Conservation (phyloP, 1,284 basidiomycete genomes). For the Leccinum pachyderme region DNA sequence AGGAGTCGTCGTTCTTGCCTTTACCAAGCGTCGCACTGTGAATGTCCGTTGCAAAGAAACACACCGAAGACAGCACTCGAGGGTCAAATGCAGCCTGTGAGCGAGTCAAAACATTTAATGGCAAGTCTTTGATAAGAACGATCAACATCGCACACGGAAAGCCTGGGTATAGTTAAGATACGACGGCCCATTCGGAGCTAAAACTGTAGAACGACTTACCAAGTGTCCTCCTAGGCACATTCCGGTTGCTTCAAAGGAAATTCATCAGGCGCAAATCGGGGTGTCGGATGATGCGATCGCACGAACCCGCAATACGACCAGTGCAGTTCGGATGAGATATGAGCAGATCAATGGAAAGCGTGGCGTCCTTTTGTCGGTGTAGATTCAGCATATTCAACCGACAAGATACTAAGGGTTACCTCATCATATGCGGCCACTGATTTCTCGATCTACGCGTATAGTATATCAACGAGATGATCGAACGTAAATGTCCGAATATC, state of each 20-base stretch:
- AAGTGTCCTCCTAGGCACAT: conserved; percentile 87
- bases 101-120: conserved; percentile 35
- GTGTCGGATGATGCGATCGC: neutral
- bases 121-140: conserved; percentile 44
- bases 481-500: neutral
- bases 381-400: neutral
- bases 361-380: conserved; percentile 59
- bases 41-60: conserved; percentile 92
- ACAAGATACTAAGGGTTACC: conserved; percentile 37
- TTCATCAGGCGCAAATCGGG: neutral
- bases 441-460: conserved; percentile 69
- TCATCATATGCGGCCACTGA: conserved; percentile 82
- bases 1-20: conserved; percentile 77
- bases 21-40: conserved; percentile 85
- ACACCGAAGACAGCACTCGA: conserved; percentile 81
- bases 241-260: conserved; percentile 59
- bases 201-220: conserved; percentile 40
- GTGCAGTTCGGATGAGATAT: conserved; percentile 77
- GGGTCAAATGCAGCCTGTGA: conserved; percentile 76
- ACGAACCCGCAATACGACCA: conserved; percentile 79
- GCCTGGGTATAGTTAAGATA: conserved; percentile 18
- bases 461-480: conserved; percentile 12
- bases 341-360: conserved; percentile 73
- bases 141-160: conserved; percentile 21
- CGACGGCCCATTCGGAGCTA: neutral